These are phyloP conservation scores for Xerocomellus intermedius DNA, from an alignment of 768 basidiomycete genomes.

Conservation along the genomic window DNA sequence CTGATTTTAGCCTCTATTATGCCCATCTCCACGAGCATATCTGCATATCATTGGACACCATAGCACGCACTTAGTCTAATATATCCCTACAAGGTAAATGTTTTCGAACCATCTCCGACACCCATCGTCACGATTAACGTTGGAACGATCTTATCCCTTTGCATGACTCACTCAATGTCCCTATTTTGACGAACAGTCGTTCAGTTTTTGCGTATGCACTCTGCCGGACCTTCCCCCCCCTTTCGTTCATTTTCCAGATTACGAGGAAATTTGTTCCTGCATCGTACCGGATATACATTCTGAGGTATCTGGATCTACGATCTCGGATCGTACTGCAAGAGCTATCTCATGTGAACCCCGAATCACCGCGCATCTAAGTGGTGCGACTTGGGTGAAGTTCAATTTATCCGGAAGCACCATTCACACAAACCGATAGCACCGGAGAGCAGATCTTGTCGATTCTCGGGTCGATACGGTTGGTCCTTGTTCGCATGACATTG, in stretches of 20 bases:
- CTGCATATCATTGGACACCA: constrained; percentile 25
- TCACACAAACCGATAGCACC: not conserved
- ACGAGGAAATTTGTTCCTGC: not conserved
- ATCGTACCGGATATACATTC: not conserved
- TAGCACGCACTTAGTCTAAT: constrained; percentile 16
- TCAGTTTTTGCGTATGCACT: not conserved
- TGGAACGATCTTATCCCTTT: not conserved
- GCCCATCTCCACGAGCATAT: constrained; percentile 16
- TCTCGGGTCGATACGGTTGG: not conserved
- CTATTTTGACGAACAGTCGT: not conserved
- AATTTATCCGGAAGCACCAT: not conserved
- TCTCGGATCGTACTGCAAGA: not conserved
- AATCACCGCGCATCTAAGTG: not conserved
- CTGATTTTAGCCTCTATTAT: constrained; percentile 7
- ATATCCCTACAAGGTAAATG: constrained; percentile 14
- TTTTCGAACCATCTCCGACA: constrained; percentile 5
- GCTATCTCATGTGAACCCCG: not conserved
- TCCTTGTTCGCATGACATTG: not conserved
- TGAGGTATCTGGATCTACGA: not conserved
- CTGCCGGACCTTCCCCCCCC: not conserved
- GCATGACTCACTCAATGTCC: not conserved
- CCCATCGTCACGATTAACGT: constrained; percentile 1
- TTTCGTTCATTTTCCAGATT: not conserved
- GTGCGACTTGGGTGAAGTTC: not conserved
- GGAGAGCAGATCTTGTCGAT: too few species aligned